Evolutionary conservation across 2,329 filamentous ascomycete species (phyloP).

Genomic region (Exophiala sideris): DNA sequence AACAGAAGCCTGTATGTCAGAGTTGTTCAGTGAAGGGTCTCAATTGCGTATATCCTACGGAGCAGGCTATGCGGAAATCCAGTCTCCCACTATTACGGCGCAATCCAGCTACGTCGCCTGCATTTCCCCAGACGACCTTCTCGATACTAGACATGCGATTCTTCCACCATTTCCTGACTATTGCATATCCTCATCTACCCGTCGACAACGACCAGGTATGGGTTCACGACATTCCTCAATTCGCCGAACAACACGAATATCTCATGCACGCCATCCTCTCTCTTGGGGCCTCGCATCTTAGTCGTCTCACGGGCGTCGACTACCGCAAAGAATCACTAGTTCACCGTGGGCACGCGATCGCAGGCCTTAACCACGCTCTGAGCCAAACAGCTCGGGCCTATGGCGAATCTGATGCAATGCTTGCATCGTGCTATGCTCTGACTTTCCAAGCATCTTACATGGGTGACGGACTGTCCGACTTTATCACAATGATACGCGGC

Average conservation of each 20-base stretch:
- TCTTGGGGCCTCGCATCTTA: slow-evolving; percentile 61
- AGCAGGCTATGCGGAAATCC: slow-evolving; percentile 14
- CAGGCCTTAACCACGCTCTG: slow-evolving; percentile 57
- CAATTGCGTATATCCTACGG: slow-evolving; percentile 33
- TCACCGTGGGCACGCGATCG: slow-evolving; percentile 64
- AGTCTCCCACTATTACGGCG: slow-evolving; percentile 22
- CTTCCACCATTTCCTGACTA: slow-evolving; percentile 52
- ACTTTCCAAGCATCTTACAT: slow-evolving; percentile 36
- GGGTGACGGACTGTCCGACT: slow-evolving; percentile 34
- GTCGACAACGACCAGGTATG: slow-evolving; percentile 64
- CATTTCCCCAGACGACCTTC: slow-evolving; percentile 33
- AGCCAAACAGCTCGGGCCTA: slow-evolving; percentile 23
- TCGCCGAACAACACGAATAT: slow-evolving; percentile 66
- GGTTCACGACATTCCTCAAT: slow-evolving; percentile 64
- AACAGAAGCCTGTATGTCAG: slow-evolving; percentile 37
- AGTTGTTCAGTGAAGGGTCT: slow-evolving; percentile 37
- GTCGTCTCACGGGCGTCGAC: slow-evolving; percentile 43
- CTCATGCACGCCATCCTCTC: slow-evolving; percentile 70
- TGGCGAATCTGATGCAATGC: slow-evolving; percentile 31
- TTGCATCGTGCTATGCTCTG: slow-evolving; percentile 35
- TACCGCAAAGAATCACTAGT: slow-evolving; percentile 58
- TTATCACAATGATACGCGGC: slow-evolving; percentile 36
- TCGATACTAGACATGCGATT: slow-evolving; percentile 48
- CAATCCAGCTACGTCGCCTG: slow-evolving; percentile 24
- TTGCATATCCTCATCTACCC: slow-evolving; percentile 60